phyloP scores from a whole-genome alignment of 441 rosid genomes.

The Jatropha podagrica region DNA sequence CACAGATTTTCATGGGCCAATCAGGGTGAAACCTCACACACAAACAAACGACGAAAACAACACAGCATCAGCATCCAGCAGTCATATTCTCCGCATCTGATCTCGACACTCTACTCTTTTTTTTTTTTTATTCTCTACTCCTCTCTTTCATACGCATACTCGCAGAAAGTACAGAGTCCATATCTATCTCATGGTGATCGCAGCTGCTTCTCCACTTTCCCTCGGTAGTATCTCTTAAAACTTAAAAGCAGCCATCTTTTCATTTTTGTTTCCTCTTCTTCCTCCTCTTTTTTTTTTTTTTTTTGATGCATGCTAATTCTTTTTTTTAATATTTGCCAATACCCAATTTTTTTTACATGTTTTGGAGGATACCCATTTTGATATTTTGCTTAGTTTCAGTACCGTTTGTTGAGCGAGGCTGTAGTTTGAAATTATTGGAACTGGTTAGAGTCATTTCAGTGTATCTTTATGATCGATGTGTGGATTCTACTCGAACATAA shows the following conservation, averaged over 20 bases:
- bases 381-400: constrained; percentile 7
- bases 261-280: not conserved
- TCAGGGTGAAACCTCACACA: not conserved
- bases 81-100: constrained; percentile 16
- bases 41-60: not conserved
- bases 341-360: constrained; percentile 20
- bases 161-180: not conserved
- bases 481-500: not conserved
- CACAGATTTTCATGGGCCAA: constrained; percentile 19
- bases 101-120: not conserved
- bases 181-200: constrained; percentile 62
- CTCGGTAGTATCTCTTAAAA: constrained; percentile 38
- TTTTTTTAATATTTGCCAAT: constrained; percentile 5
- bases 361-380: constrained; percentile 23
- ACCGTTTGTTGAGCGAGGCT: not conserved
- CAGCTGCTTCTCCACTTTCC: constrained; percentile 63
- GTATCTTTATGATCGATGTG: not conserved
- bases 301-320: not conserved
- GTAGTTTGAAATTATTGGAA: constrained; percentile 3
- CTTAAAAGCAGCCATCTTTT: not conserved
- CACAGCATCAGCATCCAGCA: not conserved
- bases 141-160: constrained; percentile 5
- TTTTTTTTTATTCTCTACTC: not conserved
- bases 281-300: not conserved
- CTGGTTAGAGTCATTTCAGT: not conserved